These are phyloP conservation scores for Polygonum maritimum DNA, from an alignment of 148 eudicot genomes.

Conservation along the genomic window DNA sequence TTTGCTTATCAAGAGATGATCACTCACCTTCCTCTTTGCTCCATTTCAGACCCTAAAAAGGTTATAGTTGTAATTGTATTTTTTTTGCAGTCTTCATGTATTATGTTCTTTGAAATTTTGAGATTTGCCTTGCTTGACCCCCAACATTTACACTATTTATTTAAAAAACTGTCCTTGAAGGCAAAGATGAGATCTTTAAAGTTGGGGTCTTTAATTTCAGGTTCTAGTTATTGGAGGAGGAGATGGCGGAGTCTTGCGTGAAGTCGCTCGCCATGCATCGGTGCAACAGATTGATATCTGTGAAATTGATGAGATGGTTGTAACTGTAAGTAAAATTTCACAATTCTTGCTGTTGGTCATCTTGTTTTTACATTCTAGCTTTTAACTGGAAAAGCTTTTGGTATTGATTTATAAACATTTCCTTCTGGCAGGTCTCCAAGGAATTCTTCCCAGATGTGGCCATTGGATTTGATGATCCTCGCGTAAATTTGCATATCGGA, in stretches of 20 bases:
- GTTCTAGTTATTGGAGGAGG: constrained; percentile 98
- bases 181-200: not conserved
- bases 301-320: constrained; percentile 97
- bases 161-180: not conserved
- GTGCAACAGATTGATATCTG: constrained; percentile 89
- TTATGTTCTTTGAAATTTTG: not conserved
- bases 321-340: constrained; percentile 50
- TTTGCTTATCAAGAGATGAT: constrained; percentile 47
- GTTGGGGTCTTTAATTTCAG: constrained; percentile 21
- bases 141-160: not conserved
- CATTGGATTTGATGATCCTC: constrained; percentile 79
- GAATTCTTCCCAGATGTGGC: constrained; percentile 82
- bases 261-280: constrained; percentile 88
- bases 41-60: constrained; percentile 30
- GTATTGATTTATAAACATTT: not conserved
- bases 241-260: constrained; percentile 98
- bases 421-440: constrained; percentile 48
- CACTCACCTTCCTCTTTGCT: constrained; percentile 40
- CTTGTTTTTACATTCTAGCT: not conserved
- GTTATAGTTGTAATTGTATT: not conserved
- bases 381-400: not conserved
- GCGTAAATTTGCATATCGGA: constrained; percentile 82
- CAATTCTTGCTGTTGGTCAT: not conserved
- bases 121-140: not conserved
- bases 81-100: not conserved